Conservation (phyloP, 345 rosid species). For the Cardiospermum halicacabum region DNA sequence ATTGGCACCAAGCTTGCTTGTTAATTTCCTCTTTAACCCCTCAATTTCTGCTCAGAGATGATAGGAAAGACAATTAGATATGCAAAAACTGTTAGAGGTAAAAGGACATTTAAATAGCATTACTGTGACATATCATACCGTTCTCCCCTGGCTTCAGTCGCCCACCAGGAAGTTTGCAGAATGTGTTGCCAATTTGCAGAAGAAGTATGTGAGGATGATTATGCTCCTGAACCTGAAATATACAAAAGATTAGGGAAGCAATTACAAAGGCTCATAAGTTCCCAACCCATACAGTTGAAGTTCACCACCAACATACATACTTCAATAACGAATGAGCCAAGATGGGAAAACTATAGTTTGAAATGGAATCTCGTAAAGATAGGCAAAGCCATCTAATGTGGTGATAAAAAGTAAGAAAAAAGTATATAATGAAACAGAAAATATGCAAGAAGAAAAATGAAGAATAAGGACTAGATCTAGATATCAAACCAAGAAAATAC, state of each 20-base stretch:
- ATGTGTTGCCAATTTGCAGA: constrained; percentile 92
- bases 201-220: constrained; percentile 96
- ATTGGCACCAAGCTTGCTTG: constrained; percentile 95
- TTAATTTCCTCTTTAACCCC: constrained; percentile 86
- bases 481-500: neutral
- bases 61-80: neutral
- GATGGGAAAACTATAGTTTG: neutral
- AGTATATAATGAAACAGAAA: neutral
- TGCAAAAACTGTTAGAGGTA: neutral
- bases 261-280: neutral
- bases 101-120: no score
- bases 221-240: constrained; percentile 91
- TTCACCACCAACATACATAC: neutral
- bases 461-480: neutral
- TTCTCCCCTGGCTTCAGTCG: constrained; percentile 96
- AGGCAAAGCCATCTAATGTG: neutral
- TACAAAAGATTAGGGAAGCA: neutral
- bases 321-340: neutral
- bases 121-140: constrained; percentile 59
- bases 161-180: constrained; percentile 99
- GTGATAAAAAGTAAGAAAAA: neutral
- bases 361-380: neutral
- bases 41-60: constrained; percentile 58
- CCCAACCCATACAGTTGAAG: neutral
- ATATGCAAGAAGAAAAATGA: neutral